Base-by-base conservation (phyloP, 805 yeast genomes). In the Isabelozyma rhagii region DNA sequence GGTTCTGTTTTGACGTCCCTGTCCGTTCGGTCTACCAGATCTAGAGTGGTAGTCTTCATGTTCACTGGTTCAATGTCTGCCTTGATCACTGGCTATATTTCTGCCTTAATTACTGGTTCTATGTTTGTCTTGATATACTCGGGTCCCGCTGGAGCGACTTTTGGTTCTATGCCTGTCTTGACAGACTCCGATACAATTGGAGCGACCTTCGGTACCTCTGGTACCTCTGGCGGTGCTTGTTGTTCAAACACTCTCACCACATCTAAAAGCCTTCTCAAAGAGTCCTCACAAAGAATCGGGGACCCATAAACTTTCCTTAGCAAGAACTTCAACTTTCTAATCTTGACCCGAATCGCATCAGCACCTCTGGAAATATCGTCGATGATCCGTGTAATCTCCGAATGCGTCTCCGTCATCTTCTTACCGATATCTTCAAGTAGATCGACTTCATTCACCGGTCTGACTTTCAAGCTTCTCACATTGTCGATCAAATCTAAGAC, bases 301-400 rank as follows among this genome's bases (percentile, higher is more conserved):
- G 67, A 52, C 2, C 73, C 72, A 51, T 69, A 69, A 0, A 64
- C 39, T 44, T 67, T 69, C 36, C 75, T 53, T 18, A 68, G 49
- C 1, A 58, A 36, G 46, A 62, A 69, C 45, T 50, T 53, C 28
- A 63, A 54, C 29, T 46, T 45, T 53, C 66, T 72, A 14, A 67
- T 31, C 45, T 58, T 61, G 14, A 47, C 42, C 4, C 47, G 48
- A 11, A 49, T 39, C 10, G 40, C 18, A 4, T 47, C 41, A 8
- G 47, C 43, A 25, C 47, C 48, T 8, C 46, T 41, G 17, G 54
- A 55, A 17, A 64, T 56, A 4, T 46, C 43, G n/a, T 50, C 48
- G n/a, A 62, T 48, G 13, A 53, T 45, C 3, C 40, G 17, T 18
- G 27, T 40, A 10, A 56, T 49, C 4, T 45, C 43, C 8, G 45